phyloP scores from a whole-genome alignment of 768 basidiomycete genomes.

The Pleurotus tuoliensis region DNA sequence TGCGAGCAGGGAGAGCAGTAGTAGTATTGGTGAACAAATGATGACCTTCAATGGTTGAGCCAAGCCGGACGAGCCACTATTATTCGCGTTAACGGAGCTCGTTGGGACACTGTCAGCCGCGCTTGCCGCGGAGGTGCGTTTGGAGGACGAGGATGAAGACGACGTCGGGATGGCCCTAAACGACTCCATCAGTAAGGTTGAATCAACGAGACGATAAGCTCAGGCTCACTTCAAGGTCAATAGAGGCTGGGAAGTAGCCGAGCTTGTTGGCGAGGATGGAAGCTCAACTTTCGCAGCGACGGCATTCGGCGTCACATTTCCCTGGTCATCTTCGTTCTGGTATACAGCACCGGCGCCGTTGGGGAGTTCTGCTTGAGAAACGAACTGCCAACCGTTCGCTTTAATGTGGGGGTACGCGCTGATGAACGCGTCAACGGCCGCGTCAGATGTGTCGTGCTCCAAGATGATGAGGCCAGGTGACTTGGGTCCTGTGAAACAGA shows the following conservation, averaged over 20 bases:
- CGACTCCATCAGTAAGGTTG: not conserved
- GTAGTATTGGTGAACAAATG: not conserved
- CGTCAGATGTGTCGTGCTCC: conserved; percentile 74
- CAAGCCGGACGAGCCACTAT: not conserved
- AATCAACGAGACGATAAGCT: not conserved
- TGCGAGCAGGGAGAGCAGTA: not conserved
- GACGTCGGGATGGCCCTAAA: not conserved
- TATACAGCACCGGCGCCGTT: conserved; percentile 31
- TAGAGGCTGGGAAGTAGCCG: not conserved
- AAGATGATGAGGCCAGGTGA: conserved; percentile 76
- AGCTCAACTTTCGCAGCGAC: too few relatives aligned
- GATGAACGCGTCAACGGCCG: conserved; percentile 65
- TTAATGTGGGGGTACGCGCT: conserved; percentile 59
- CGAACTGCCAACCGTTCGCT: conserved; percentile 66
- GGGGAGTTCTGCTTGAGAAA: conserved; percentile 46
- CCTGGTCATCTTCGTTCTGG: conserved; percentile 34
- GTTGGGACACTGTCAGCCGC: not conserved
- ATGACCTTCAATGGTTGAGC: not conserved
- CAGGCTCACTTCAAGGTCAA: not conserved
- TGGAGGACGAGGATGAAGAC: not conserved
- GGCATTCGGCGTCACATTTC: not conserved
- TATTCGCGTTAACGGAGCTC: not conserved
- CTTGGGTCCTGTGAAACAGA: conserved; percentile 48
- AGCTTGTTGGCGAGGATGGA: too few relatives aligned
- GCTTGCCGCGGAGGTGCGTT: not conserved